These are phyloP conservation scores for Lentinula lateritia DNA, from an alignment of 768 basidiomycete genomes.

Conservation along the genomic window DNA sequence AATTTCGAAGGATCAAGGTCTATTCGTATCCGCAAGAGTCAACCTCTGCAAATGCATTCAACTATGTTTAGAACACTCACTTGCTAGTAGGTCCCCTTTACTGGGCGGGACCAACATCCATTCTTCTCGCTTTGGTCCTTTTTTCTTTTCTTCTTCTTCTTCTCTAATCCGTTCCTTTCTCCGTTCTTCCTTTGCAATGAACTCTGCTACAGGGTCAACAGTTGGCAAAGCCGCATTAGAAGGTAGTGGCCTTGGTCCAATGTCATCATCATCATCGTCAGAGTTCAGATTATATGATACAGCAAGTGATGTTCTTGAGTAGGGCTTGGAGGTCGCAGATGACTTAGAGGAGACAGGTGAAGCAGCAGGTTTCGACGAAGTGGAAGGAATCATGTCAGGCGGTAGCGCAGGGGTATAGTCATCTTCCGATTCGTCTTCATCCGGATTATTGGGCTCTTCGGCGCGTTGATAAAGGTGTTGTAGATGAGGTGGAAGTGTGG, in stretches of 20 bases:
- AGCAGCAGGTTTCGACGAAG: slow-evolving; percentile 31
- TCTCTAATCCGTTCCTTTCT: slow-evolving; percentile 64
- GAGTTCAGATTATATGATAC: slow-evolving; percentile 34
- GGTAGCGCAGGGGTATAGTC: slow-evolving; percentile 72
- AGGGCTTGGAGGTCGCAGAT: neutral
- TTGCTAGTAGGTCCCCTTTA: slow-evolving; percentile 68
- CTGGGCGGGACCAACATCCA: slow-evolving; percentile 98
- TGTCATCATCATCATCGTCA: slow-evolving; percentile 71
- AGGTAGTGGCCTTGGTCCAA: slow-evolving; percentile 79
- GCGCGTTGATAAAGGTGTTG: slow-evolving; percentile 10
- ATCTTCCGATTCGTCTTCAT: slow-evolving; percentile 57
- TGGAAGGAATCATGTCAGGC: slow-evolving; percentile 50
- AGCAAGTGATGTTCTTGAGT: slow-evolving; percentile 11
- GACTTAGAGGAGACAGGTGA: neutral
- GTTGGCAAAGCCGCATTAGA: slow-evolving; percentile 32
- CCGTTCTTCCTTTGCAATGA: slow-evolving; percentile 80
- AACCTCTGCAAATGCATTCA: neutral
- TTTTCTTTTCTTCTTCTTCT: slow-evolving; percentile 74
- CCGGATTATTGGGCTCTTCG: slow-evolving; percentile 17
- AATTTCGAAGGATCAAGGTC: slow-evolving; percentile 86
- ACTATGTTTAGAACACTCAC: slow-evolving; percentile 37
- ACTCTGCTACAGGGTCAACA: slow-evolving; percentile 70
- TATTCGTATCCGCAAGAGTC: slow-evolving; percentile 19
- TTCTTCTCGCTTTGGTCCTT: slow-evolving; percentile 78
- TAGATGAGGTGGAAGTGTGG: slow-evolving; percentile 49